Base-by-base conservation (phyloP, 225 moss, liverwort and hornwort species). In the Straminergon stramineum region DNA sequence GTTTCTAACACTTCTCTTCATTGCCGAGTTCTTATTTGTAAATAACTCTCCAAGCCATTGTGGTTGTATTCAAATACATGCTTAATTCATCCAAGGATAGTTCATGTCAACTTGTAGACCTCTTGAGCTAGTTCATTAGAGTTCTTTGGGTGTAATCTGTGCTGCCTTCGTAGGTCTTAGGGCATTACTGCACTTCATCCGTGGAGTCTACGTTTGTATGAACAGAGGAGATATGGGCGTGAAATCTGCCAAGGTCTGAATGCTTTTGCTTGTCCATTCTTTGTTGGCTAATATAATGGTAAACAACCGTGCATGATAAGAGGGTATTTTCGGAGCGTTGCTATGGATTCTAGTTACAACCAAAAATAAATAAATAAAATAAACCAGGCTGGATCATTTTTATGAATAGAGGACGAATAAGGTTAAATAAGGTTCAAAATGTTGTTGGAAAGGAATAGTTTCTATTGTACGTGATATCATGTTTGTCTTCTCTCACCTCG, bases 161-260 rank as follows among this genome's bases (percentile, higher is more conserved):
- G 84, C 74, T 79, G 64, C 52, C 55, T 65, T 90, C 37, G 52
- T 88, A 99, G 98, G 98, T 84, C 92, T 97, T 87, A 95, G 98
- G 85, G 98, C 98, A 78, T 92, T 99, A 86, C 94, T 99, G 76
- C 96, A 97, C 65, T 99, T 99, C 88, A 97, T 99, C 97, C 97
- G 97, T 84, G 98, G 98, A 91, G 94, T 99, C 22, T 99, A 97
- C 86, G 98, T 99, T 86, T 99, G 98, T 90, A 94, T 99, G 88
- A 99, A 99, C 92, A 94, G 98, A 91, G 98, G 96, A 95, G 98
- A 99, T 89, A 94, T 96, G 79, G 96, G 94, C 89, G 93, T 95
- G 48, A 92, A 89, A 92, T 88, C 92, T 73, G 91, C 93, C 62
- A 95, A 94, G 97, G 98, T 99, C 85, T 55, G 86, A 81, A 69